Evolutionary conservation across 306 rosid genomes (phyloP).

Genomic region (Abrus precatorius): DNA sequence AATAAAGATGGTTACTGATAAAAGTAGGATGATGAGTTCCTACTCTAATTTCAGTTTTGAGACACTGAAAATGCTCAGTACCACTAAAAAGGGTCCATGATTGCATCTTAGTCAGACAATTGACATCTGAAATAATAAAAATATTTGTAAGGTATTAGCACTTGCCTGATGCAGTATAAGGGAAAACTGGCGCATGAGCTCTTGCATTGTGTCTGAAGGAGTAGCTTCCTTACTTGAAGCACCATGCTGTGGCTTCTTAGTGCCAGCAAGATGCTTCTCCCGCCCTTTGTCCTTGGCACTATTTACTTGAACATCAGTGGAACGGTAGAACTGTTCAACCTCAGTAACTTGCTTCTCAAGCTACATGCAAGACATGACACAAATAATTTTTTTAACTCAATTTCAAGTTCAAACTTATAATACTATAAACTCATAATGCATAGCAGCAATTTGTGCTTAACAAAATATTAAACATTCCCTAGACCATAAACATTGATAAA

Average conservation of each 20-base stretch:
- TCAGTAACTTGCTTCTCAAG: slow-evolving; percentile 72
- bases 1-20: background rate
- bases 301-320: slow-evolving; percentile 47
- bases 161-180: slow-evolving; percentile 75
- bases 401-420: slow-evolving; percentile 26
- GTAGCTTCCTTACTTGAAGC: slow-evolving; percentile 63
- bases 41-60: background rate
- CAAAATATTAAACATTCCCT: background rate
- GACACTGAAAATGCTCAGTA: slow-evolving; percentile 6
- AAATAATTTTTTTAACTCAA: slow-evolving; percentile 27
- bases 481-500: slow-evolving; percentile 9
- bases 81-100: background rate
- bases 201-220: slow-evolving; percentile 72
- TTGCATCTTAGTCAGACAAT: slow-evolving; percentile 29
- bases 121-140: slow-evolving; percentile 1
- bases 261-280: slow-evolving; percentile 60
- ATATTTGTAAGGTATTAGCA: background rate
- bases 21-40: background rate
- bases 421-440: slow-evolving; percentile 2
- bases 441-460: background rate
- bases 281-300: slow-evolving; percentile 61
- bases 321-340: slow-evolving; percentile 63
- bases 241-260: slow-evolving; percentile 65
- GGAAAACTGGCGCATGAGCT: slow-evolving; percentile 73
- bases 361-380: slow-evolving; percentile 55